A percentile compares a stretch with the other conserved stretches of the same genome.
Evolutionary conservation across 1,139 yeast species (phyloP).

Genomic region (Pichia sp.): DNA sequence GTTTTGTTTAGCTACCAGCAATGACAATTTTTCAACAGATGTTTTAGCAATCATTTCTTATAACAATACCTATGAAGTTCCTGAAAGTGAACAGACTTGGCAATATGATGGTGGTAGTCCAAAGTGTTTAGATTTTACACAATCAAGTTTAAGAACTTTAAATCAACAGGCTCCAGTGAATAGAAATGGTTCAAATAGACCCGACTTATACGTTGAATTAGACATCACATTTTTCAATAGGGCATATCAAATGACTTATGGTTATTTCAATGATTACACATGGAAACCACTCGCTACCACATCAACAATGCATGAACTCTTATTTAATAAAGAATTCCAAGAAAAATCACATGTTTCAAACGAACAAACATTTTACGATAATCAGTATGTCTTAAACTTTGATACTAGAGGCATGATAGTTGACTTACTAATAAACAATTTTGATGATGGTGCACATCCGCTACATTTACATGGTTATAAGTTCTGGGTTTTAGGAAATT

Average conservation of each 20-base stretch:
- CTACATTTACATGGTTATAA: slow-evolving; percentile 75
- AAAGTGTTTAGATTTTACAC: slow-evolving; percentile 35
- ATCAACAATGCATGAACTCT: slow-evolving; percentile 18
- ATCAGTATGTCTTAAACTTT: slow-evolving; percentile 17
- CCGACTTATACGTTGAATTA: slow-evolving; percentile 25
- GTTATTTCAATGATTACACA: slow-evolving; percentile 18
- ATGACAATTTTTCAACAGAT: slow-evolving; percentile 36
- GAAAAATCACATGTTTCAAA: slow-evolving; percentile 8
- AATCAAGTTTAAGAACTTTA: slow-evolving; percentile 31
- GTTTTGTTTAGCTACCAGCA: slow-evolving; percentile 37
- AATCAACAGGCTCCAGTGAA: slow-evolving; percentile 24
- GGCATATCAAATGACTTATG: slow-evolving; percentile 15
- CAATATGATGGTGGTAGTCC: slow-evolving; percentile 35
- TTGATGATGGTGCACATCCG: slow-evolving; percentile 71
- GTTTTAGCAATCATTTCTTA: slow-evolving; percentile 37
- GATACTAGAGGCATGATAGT: slow-evolving; percentile 36
- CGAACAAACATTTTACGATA: slow-evolving; percentile 7
- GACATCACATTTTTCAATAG: slow-evolving; percentile 26
- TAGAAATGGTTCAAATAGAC: slow-evolving; percentile 25
- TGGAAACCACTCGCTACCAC: slow-evolving; percentile 12
- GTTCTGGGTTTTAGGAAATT: slow-evolving; percentile 35
- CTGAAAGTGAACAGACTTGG: slow-evolving; percentile 21
- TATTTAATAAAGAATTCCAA: slow-evolving; percentile 10
- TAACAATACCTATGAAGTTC: slow-evolving; percentile 19
- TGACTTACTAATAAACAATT: slow-evolving; percentile 62